Evolutionary conservation across 1,139 yeast species (phyloP).

Genomic region (Kluyveromyces sp.): DNA sequence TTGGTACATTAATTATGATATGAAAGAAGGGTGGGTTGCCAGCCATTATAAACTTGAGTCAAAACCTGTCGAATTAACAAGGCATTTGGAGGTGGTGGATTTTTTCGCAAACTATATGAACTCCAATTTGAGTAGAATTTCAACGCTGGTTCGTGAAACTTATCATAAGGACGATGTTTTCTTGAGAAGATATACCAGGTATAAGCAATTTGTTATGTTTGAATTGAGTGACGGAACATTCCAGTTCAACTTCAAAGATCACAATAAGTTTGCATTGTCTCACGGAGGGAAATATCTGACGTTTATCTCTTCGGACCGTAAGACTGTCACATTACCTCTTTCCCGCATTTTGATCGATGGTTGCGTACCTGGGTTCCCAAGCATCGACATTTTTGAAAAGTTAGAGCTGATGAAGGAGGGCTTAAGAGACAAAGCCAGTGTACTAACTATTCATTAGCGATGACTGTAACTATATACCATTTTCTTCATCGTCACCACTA

Average conservation of each 20-base stretch:
- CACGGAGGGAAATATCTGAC: constrained; percentile 71
- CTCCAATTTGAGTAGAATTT: constrained; percentile 68
- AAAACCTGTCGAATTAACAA: constrained; percentile 54
- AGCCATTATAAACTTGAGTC: constrained; percentile 50
- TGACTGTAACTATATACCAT: not conserved
- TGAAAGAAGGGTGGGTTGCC: constrained; percentile 66
- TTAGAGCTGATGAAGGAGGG: constrained; percentile 30
- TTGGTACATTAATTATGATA: constrained; percentile 53
- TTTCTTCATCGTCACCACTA: not conserved
- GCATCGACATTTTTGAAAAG: constrained; percentile 42
- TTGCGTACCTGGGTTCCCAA: constrained; percentile 56
- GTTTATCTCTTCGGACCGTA: constrained; percentile 72
- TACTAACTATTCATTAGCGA: constrained; percentile 17
- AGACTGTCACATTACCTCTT: constrained; percentile 63
- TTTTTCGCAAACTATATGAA: constrained; percentile 82
- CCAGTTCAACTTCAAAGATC: constrained; percentile 94
- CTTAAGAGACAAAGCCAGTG: constrained; percentile 30
- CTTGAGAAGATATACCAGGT: constrained; percentile 74
- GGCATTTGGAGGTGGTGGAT: constrained; percentile 75
- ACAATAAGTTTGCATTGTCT: constrained; percentile 77
- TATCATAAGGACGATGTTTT: constrained; percentile 55
- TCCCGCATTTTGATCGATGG: constrained; percentile 55
- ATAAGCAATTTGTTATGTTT: constrained; percentile 79
- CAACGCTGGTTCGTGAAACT: constrained; percentile 40
- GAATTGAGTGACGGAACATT: constrained; percentile 87